Evolutionary conservation across 2,329 filamentous ascomycete species (phyloP).

Genomic region (Stemphylium lycopersici): DNA sequence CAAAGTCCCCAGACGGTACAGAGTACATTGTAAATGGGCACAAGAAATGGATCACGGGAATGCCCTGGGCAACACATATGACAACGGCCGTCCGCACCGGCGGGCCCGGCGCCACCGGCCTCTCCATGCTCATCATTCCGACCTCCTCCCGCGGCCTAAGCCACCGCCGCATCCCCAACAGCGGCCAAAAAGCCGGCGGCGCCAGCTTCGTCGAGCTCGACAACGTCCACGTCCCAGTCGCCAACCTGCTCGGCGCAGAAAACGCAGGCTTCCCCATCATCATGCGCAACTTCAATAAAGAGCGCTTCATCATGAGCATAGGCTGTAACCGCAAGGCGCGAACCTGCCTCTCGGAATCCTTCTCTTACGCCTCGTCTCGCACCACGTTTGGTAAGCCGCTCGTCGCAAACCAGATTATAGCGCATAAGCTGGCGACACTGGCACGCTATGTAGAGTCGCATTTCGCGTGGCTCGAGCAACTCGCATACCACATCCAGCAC

Average conservation of each 20-base stretch:
- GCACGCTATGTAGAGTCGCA: conserved; percentile 66
- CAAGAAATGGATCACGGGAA: conserved; percentile 73
- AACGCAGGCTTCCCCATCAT: conserved; percentile 64
- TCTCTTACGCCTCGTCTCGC: conserved; percentile 58
- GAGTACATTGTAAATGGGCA: conserved; percentile 71
- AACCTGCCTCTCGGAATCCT: conserved; percentile 61
- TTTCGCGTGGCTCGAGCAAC: conserved; percentile 67
- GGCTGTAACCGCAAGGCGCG: conserved; percentile 64
- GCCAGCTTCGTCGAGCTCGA: conserved; percentile 64
- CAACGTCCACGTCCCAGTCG: conserved; percentile 60
- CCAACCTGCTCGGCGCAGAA: conserved; percentile 61
- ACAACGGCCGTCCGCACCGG: conserved; percentile 68
- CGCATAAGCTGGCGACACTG: conserved; percentile 65
- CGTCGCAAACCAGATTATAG: conserved; percentile 64
- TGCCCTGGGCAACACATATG: conserved; percentile 65
- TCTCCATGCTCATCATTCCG: conserved; percentile 65
- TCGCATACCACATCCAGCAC: conserved; percentile 61
- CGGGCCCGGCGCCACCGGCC: conserved; percentile 58
- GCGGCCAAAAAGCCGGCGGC: conserved; percentile 70
- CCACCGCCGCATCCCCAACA: conserved; percentile 65
- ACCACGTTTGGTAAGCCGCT: conserved; percentile 66
- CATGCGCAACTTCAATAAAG: conserved; percentile 61
- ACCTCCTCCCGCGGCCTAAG: conserved; percentile 58
- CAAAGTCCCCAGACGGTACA: conserved; percentile 76
- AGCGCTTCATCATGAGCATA: conserved; percentile 64